A percentile compares a stretch with the other conserved stretches of the same genome.
These are phyloP conservation scores for Pyrus hybrid DNA, from an alignment of 331 rosid species.

Conservation along the genomic window DNA sequence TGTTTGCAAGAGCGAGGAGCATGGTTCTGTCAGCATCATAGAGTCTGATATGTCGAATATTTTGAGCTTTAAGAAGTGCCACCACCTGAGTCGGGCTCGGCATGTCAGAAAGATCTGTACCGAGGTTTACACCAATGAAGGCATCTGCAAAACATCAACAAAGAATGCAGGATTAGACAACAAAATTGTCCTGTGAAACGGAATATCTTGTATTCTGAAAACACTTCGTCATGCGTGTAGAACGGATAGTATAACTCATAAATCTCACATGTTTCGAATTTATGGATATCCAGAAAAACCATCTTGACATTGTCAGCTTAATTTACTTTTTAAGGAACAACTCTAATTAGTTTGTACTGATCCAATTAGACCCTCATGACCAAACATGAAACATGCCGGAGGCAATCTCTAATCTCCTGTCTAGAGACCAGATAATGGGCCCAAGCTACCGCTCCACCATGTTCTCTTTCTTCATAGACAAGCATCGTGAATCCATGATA, in stretches of 20 bases:
- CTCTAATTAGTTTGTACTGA: neutral
- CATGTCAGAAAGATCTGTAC: conserved; percentile 75
- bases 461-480: too few species aligned
- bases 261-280: neutral
- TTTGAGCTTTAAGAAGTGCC: conserved; percentile 84
- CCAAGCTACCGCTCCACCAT: too few species aligned
- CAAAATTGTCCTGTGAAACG: neutral
- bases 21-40: conserved; percentile 70
- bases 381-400: too few species aligned
- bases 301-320: neutral
- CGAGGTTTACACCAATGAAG: conserved; percentile 74
- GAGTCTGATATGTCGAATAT: conserved; percentile 65
- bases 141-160: conserved; percentile 45
- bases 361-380: neutral
- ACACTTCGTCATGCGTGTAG: neutral
- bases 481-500: too few species aligned
- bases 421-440: too few species aligned
- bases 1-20: conserved; percentile 76
- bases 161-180: neutral
- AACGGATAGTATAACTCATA: neutral
- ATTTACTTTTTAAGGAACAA: neutral
- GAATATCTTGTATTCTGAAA: neutral
- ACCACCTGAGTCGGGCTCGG: conserved; percentile 77
- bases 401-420: too few species aligned
- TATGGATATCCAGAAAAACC: neutral